Evolutionary conservation across 2,329 filamentous ascomycete species (phyloP), one percentile per base, ranked within the genome.

Genomic region (Talaromyces sp.): DNA sequence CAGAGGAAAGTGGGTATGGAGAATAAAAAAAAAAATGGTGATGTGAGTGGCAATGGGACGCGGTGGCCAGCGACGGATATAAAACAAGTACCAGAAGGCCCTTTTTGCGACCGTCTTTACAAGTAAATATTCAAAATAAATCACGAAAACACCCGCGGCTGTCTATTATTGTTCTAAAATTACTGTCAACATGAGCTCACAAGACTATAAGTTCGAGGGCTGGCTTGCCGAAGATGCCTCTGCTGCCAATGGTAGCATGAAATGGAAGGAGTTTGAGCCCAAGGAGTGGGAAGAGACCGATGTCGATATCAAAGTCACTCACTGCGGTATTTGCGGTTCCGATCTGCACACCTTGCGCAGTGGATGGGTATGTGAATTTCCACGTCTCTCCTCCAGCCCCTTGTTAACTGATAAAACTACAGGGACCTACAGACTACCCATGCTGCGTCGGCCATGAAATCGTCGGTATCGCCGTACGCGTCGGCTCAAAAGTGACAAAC

Each of bases 201-300:
- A 61, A 60, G 57, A 61, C 19, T 65, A 65, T 47, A 65, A 65
- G 37, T 61, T 65, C 47, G 43, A 65, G 19, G 57, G 63, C 19
- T 65, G 63, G 63, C 19, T 65, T 10, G 63, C 22, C 33, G 39
- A 22, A 19, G 57, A 56, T 47, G 33, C 56, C n/a, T 43, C 57
- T 1, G 33, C 63, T 4, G 45, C 41, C 8, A 45, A 61, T 39
- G 85, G 85, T 65, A 84, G 84, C 62, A 83, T 86, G 80, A 78
- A 77, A 39, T 86, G 84, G 84, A 76, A 81, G 47, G 74, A 84
- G 64, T 89, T 84, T 63, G 80, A 87, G 74, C 87, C 87, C 43
- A 90, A 90, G 80, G 76, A 78, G n/a, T 90, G 86, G 84, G 84
- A 87, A 52, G 87, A 90, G 73, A 84, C 82, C 31, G 87, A 90